Percentiles rank a stretch among this genome's conserved stretches.
These are phyloP conservation scores for Dactylellina sp. DNA, from an alignment of 2,329 filamentous ascomycete genomes.

Conservation along the genomic window DNA sequence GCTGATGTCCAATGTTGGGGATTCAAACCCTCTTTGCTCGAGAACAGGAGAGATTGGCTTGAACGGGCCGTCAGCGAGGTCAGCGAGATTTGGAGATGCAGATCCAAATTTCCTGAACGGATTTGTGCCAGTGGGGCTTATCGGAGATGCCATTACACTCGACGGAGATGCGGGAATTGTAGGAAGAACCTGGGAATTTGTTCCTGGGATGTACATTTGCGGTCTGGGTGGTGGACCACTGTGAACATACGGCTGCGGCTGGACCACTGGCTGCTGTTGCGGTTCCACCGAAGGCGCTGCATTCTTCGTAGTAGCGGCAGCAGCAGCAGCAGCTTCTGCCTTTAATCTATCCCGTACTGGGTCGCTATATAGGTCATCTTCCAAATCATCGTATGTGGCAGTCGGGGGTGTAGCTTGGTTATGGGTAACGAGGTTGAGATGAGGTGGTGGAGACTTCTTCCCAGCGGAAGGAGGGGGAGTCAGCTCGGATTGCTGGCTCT, in stretches of 20 bases:
- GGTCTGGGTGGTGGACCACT: conserved; percentile 38
- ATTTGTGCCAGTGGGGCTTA: conserved; percentile 43
- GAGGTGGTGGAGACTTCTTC: conserved; percentile 49
- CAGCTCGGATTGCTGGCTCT: conserved; percentile 35
- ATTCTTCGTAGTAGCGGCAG: no score
- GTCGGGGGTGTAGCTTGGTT: conserved; percentile 47
- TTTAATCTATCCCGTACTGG: conserved; percentile 44
- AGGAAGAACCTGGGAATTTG: conserved; percentile 50
- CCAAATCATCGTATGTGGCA: conserved; percentile 32
- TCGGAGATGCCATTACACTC: conserved; percentile 40
- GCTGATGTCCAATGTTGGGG: conserved; percentile 32
- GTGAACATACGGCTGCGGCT: conserved; percentile 25
- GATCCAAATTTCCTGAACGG: conserved; percentile 50
- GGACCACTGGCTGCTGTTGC: not conserved
- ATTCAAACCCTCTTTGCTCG: conserved; percentile 39
- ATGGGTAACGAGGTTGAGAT: conserved; percentile 27
- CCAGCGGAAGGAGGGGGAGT: conserved; percentile 51
- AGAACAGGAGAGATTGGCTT: conserved; percentile 48
- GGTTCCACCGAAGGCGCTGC: conserved; percentile 11
- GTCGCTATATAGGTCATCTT: conserved; percentile 52
- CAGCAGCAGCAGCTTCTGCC: conserved; percentile 42
- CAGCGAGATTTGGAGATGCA: conserved; percentile 35
- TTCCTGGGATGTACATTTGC: conserved; percentile 51
- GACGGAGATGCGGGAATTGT: conserved; percentile 49
- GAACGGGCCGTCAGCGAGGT: conserved; percentile 40